Evolutionary conservation across 108 stramenopile species (phyloP), one percentile per base, ranked within the genome.

Genomic region (Nitzschia palea): DNA sequence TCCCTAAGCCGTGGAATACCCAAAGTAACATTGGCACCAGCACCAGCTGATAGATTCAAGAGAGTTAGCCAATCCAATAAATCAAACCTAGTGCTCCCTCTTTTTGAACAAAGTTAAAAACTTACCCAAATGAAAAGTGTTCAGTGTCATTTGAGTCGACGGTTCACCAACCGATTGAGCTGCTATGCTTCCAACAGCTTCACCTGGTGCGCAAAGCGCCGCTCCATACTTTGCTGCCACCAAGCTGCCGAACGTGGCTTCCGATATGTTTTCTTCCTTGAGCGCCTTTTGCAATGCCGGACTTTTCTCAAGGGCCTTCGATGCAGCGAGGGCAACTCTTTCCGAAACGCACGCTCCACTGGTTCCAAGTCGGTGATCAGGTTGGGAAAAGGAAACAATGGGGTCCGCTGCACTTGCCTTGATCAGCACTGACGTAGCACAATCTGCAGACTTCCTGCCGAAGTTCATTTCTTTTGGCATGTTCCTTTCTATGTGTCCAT

Each of bases 81-180:
- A 23, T 47, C 9, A 45, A 64, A 30, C 4, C n/a, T n/a, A n/a
- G n/a, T n/a, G n/a, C n/a, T n/a, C n/a, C 18, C 17, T 48, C 47
- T 5, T 48, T 20, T 4, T 20, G 22, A 20, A 12, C 4, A 18
- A 20, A 8, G 47, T 18, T 23, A 40, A 26, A 42, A 25, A 9
- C 67, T 56, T 68, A 68, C 67, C 67, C 40, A 99, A 78, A 61
- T 99, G 99, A 70, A 99, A 99, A 4, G 99, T 99, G 79, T 99
- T 99, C 10, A 99, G 88, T 14, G 99, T 99, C 99, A 99, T 99
- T 70, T 99, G 99, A 6, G 99, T 99, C 17, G 98, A 98, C 3
- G 99, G 99, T 74, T 99, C 99, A 10, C 99, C 96, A 51, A 97
- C 79, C 14, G 85, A 87, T 73, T 99, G 98, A 18, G 97, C 99